Evolutionary conservation across 192 early-diverging fungal genomes (phyloP), one percentile per base, ranked within the genome.

Genomic region (Linnemannia zychae): DNA sequence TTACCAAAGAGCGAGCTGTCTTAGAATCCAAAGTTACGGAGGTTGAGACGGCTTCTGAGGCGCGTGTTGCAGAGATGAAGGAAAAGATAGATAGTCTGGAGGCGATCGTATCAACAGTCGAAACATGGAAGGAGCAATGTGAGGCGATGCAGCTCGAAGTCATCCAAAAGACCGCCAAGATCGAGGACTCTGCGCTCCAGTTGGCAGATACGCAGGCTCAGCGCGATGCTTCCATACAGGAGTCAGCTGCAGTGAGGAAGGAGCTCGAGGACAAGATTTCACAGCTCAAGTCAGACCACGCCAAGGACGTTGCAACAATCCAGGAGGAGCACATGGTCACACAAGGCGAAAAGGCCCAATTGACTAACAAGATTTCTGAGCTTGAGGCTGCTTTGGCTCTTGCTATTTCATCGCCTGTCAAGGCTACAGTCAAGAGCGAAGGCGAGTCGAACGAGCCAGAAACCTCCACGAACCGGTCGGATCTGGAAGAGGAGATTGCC

Each of bases 61-160:
- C 33, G 6, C 65, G 67, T 47, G 38, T 34, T 4, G 33, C 72
- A 17, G 67, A 75, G 67, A 69, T 84, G 16, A 66, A 71, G 37
- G 71, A 46, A 9, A 84, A 87, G 67, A 74, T 77, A 15, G 63
- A 83, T 0, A 46, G 52, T 11, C 78, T 88, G 20, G 67, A 86
- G 37, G 72, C 37, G 0, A 63, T 84, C 28, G 71, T 72, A 6
- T 44, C 63, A 31, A 79, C 86, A 31, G 74, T 77, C 16, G 88
- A 89, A 4, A 48, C 72, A 15, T 78, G 79, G 75, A 80, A 83
- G 60, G 87, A 78, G 17, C 88, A 81, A 20, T 77, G 66, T 12
- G 88, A 91, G 65, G 79, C 84, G 2, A 46, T 80, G 38, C 87
- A 90, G 34, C 75, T 81, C 40, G 73, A 88, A 28, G 72, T 78